These are phyloP conservation scores for Neopestalotiopsis sp. DNA, from an alignment of 2,329 filamentous ascomycete genomes.

Conservation along the genomic window DNA sequence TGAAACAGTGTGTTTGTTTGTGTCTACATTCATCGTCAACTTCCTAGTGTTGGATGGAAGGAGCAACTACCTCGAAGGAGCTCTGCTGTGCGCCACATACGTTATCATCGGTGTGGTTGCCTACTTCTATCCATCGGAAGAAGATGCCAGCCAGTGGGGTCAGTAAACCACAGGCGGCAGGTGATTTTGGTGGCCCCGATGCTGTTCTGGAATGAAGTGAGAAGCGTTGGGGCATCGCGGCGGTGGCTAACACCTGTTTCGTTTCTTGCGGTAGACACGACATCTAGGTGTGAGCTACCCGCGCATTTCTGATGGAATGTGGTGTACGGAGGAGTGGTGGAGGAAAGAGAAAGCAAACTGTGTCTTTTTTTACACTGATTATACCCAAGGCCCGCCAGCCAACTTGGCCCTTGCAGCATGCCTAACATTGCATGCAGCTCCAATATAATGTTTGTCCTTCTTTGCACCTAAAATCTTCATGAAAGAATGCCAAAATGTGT, in stretches of 20 bases:
- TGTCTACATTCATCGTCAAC: slow-evolving; percentile 84
- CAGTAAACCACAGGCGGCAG: slow-evolving; percentile 20
- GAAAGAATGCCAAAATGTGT: background rate
- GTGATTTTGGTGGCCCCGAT: background rate
- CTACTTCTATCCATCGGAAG: slow-evolving; percentile 66
- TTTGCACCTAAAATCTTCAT: background rate
- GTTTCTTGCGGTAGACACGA: background rate
- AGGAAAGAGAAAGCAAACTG: background rate
- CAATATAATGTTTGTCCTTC: background rate
- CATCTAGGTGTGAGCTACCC: background rate
- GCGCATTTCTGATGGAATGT: background rate
- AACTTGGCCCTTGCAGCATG: slow-evolving; percentile 8
- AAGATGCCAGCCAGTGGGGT: slow-evolving; percentile 48
- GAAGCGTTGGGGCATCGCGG: background rate
- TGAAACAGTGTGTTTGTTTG: slow-evolving; percentile 86
- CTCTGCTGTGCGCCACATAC: slow-evolving; percentile 69
- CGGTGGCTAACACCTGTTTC: background rate
- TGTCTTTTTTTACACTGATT: background rate
- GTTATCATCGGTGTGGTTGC: slow-evolving; percentile 71
- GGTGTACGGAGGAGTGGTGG: background rate
- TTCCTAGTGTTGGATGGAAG: slow-evolving; percentile 85
- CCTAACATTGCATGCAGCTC: background rate
- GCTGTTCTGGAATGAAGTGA: background rate
- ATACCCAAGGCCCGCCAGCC: slow-evolving; percentile 10
- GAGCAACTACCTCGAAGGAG: slow-evolving; percentile 86